Evolutionary conservation across 2,329 filamentous ascomycete species (phyloP), one percentile per base, ranked within the genome.

Genomic region (Aureobasidium sp.): DNA sequence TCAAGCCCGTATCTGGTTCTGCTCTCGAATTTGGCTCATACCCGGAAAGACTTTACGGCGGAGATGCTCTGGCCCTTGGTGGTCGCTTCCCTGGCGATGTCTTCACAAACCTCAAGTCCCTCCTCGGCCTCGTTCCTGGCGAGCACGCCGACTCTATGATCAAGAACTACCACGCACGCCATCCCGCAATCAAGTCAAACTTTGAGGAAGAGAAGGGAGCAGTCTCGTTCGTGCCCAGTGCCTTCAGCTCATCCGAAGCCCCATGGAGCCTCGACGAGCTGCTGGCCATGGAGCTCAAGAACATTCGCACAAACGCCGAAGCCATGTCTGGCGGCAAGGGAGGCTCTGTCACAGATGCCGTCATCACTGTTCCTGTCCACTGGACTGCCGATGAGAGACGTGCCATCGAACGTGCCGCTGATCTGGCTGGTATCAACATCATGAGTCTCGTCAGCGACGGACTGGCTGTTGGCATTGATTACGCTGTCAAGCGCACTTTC

Each of bases 211-310:
- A 76, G 62, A 76, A 87, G 66, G 84, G 83, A 32, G 94, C 91
- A 1, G 86, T 88, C 61, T 84, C 86, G n/a, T 89, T 99, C 77
- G 87, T 88, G 77, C 96, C 91, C 78, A 81, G 81, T 69, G 82
- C 82, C 78, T 75, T 91, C 83, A 84, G 87, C 66, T 85, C 89
- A 65, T 85, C 84, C 54, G 80, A 82, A 66, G 76, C 79, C 63
- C 75, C 78, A 16, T 88, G 85, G 71, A 83, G 89, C 69, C 87
- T 97, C 0, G 94, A 99, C 77, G 94, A 99, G 77, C 81, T 99
- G 66, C 76, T 99, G 71, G 92, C 92, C 53, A 99, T 99, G 94
- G 86, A 97, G 77, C 81, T 99, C 66, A 90, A 95, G 79, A 94
- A 90, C 74, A 85, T 97, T 68, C 89, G 88, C 73, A 85, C 85